Base-by-base conservation (phyloP, 768 basidiomycete species). In the Pilatotrama ljubarskyi region DNA sequence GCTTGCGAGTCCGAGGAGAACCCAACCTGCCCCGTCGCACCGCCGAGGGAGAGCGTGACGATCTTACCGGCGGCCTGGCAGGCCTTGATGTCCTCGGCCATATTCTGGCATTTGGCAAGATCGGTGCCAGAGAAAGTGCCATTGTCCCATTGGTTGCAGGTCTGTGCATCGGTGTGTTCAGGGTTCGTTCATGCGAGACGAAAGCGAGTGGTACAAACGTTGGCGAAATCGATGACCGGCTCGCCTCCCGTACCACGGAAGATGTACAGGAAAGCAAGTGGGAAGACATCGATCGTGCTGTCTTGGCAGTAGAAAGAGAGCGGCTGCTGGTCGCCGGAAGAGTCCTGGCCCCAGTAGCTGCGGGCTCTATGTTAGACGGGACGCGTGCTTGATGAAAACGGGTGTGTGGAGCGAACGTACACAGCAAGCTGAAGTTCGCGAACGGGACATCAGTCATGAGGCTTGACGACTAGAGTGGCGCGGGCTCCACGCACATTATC, bases 1-100 rank as follows among this genome's bases (percentile, higher is more conserved):
- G 83, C 88, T 64, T 87, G 80, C 4, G 76, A 70, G 58, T 85
- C 85, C 42, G 80, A 83, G 36, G 77, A 66, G 67, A 90, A 90
- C 3, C 82, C 82, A 24, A 80, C 82, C 29, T 79, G 77, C n/a
- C 86, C 88, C 2, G 81, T 82, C 9, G 83, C 85, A n/a, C 73
- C 72, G 29, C 73, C 72, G 18, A 77, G 66, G 38, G 70, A 72
- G 52, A 77, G 60, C 38, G 76, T 77, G 59, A 77, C 70, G 47
- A 74, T 69, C 67, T 73, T 73, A 59, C 72, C 72, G 37, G 67
- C 70, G 10, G 68, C 62, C 70, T 90, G 88, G 70, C 89, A 90
- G 38, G 79, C 74, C 61, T 78, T 65, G 64, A 91, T 90, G 61
- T 85, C 83, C 10, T 79, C 59, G 2, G 85, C 84, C 47, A 90